Evolutionary conservation across 306 rosid species (phyloP).

Genomic region (Rosa chinensis): DNA sequence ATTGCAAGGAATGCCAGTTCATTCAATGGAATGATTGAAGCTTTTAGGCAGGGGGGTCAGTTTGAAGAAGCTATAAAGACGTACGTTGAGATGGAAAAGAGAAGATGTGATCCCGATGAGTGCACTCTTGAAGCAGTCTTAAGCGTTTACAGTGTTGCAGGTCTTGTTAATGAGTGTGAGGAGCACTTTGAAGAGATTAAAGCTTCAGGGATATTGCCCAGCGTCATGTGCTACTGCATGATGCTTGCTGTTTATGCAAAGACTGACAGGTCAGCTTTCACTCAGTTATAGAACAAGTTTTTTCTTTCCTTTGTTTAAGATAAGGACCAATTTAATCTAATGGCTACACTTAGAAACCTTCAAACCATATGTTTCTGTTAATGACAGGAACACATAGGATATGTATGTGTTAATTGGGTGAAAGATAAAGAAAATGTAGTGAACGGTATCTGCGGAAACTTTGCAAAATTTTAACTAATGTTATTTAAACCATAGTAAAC

Average conservation of each 20-base stretch:
- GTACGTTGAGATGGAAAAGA: slow-evolving; percentile 74
- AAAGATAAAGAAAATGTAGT: background rate
- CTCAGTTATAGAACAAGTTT: background rate
- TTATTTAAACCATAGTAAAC: background rate
- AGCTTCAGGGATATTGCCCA: slow-evolving; percentile 72
- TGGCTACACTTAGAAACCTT: slow-evolving; percentile 3
- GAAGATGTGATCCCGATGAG: slow-evolving; percentile 73
- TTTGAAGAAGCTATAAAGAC: slow-evolving; percentile 84
- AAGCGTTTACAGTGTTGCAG: slow-evolving; percentile 77
- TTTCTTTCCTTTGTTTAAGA: slow-evolving; percentile 11
- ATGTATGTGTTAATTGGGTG: background rate
- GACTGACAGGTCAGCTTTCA: slow-evolving; percentile 64
- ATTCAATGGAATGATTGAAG: slow-evolving; percentile 74
- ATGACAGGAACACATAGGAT: background rate
- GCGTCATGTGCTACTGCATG: slow-evolving; percentile 94
- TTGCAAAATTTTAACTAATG: background rate
- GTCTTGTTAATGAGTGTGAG: slow-evolving; percentile 83
- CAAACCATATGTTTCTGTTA: background rate
- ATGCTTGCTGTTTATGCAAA: slow-evolving; percentile 90
- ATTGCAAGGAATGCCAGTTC: slow-evolving; percentile 56
- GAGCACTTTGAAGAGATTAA: slow-evolving; percentile 92
- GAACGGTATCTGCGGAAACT: background rate
- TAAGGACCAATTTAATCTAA: slow-evolving; percentile 11
- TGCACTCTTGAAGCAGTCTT: slow-evolving; percentile 78
- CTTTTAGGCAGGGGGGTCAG: slow-evolving; percentile 85